These are phyloP conservation scores for Cercospora sp. DNA, from an alignment of 2,329 filamentous ascomycete species.

Conservation along the genomic window DNA sequence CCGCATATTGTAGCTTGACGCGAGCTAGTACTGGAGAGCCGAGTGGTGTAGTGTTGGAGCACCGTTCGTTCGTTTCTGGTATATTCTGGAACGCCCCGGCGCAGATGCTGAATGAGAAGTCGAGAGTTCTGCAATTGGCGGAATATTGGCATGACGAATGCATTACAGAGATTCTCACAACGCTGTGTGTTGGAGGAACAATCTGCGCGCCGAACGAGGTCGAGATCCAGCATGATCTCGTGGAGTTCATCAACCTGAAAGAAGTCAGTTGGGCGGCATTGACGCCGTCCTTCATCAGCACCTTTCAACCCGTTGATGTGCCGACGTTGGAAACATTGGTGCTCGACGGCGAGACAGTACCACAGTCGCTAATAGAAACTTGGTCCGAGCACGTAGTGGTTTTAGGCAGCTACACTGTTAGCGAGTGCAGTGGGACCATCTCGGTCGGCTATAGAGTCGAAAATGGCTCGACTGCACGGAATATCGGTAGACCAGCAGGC, in stretches of 20 bases:
- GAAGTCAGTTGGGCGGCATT: neutral
- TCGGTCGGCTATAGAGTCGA: neutral
- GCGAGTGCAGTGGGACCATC: slow-evolving; percentile 3
- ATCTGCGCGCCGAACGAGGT: neutral
- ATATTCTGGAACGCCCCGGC: neutral
- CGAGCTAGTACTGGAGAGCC: slow-evolving; percentile 14
- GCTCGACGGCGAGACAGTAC: neutral
- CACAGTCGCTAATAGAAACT: neutral
- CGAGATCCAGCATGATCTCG: neutral
- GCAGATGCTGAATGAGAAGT: neutral
- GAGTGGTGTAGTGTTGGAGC: slow-evolving; percentile 19
- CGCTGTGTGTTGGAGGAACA: neutral
- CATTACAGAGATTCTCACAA: neutral
- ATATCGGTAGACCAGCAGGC: neutral
- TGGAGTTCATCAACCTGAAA: neutral
- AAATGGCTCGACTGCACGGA: neutral
- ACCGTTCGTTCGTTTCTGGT: slow-evolving; percentile 7
- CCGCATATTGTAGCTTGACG: slow-evolving; percentile 5
- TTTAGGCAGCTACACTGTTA: neutral
- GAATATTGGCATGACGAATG: neutral
- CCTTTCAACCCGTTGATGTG: neutral
- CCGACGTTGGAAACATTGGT: slow-evolving; percentile 3
- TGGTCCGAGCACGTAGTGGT: neutral
- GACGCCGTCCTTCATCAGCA: neutral
- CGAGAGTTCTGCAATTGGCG: neutral